phyloP scores from a whole-genome alignment of 768 basidiomycete species.

The Leccinum arenicola region DNA sequence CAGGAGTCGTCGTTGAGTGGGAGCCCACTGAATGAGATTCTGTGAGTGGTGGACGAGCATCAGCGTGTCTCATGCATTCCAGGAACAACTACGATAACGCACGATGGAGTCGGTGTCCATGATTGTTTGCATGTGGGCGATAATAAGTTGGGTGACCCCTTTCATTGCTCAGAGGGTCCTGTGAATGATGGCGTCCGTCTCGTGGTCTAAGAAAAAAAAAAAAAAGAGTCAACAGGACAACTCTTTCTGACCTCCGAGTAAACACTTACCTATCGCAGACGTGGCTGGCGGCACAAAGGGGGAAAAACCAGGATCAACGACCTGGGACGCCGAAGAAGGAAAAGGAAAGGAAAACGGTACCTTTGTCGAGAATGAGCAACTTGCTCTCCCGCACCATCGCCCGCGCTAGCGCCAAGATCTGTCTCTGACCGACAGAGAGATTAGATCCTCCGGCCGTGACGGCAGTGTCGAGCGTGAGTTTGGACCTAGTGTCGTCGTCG shows the following conservation, averaged over 20 bases:
- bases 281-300: background rate
- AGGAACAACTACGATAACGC: background rate
- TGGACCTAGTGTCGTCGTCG: background rate
- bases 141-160: conserved; percentile 8
- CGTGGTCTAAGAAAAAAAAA: background rate
- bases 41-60: background rate
- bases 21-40: no score
- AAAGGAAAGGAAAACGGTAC: background rate
- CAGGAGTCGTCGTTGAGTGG: no score
- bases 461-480: conserved; percentile 42
- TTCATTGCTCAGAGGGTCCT: conserved; percentile 4
- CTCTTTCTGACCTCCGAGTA: no score
- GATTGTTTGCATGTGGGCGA: conserved; percentile 8
- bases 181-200: conserved; percentile 9
- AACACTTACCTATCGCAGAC: conserved; percentile 9
- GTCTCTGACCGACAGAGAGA: conserved; percentile 45
- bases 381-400: conserved; percentile 43
- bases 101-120: conserved; percentile 29
- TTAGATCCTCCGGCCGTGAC: conserved; percentile 38
- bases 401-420: conserved; percentile 43
- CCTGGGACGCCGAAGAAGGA: background rate
- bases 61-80: background rate
- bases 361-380: conserved; percentile 46
- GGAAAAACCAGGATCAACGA: background rate
- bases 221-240: background rate